Evolutionary conservation across 495 filamentous ascomycete genomes (phyloP), one percentile per base, ranked within the genome.

Genomic region (Neurospora sp.): DNA sequence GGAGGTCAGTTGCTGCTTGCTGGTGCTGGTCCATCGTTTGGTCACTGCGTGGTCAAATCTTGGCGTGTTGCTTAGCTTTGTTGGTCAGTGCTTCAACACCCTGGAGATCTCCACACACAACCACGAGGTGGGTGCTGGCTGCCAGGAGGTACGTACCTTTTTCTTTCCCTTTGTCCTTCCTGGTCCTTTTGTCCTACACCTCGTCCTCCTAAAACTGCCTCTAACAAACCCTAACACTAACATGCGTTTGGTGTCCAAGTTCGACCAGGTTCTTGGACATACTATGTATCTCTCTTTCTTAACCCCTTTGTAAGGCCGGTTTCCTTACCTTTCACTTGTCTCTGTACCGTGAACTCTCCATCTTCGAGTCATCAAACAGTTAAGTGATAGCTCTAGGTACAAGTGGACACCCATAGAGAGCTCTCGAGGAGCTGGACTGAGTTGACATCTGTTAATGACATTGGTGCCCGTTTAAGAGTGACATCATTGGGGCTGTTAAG

Each of bases 1-100:
- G 45, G 20, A 53, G 45, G 45, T 53, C 45, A 68, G 70, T 40
- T 69, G 47, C 69, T 42, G 79, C 76, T 81, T 76, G 80, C 61
- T 70, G 72, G 74, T 77, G 74, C 76, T 75, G 20, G 42, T 8
- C 20, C 14, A 70, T 39, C 39, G 69, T 42, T 31, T 31, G 22
- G 27, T 40, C 41, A 39, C 18, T 22, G 16, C 2, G 22, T 44
- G 22, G 20, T 39, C 37, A 40, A 9, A 5, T 31, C 35, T 69
- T 35, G 72, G 42, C 41, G 22, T 71, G 18, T 40, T 61, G 22
- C 38, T 68, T 71, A 20, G 4, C 38, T 45, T 40, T 69, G 37
- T 42, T 53, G 53, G 53, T 65, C 53, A 65, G 53, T 65, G 53
- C 53, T 65, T 65, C 53, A 65, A 16, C 27, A 18, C 14, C 27